Evolutionary conservation across 2,329 filamentous ascomycete species (phyloP), one percentile per base, ranked within the genome.

Genomic region (Hysterium pulicare): DNA sequence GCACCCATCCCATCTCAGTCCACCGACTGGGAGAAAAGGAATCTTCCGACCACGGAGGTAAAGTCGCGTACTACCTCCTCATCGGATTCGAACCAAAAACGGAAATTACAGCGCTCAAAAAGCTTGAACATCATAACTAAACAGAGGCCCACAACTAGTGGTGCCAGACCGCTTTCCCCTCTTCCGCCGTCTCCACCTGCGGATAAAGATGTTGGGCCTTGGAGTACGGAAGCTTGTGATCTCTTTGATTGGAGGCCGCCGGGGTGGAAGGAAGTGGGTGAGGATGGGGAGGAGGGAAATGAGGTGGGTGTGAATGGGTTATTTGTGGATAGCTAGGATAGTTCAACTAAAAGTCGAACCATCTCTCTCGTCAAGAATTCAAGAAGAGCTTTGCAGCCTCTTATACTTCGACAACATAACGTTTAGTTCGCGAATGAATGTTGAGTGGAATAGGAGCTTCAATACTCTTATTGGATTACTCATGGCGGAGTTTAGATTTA

Each of bases 151-250:
- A 28, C 5, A 2, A 26, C 15, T 3, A 21, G 19, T 26, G 20
- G 23, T 24, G 35, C 48, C 50, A 32, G 40, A 24, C 15, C 28
- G 31, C 32, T 28, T 37, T 28, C 39, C 46, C n/a, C 57, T 74
- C 44, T 68, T 71, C 8, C 70, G 69, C 45, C 41, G 10, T 38
- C 41, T 33, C 61, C 59, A 2, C 76, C 78, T 43, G 65, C 65
- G 2, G 75, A 69, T 53, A 74, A 71, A 3, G 78, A 77, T 50
- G 69, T 77, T 13, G 83, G 83, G 2, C 78, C 84, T 0, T 87
- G 84, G 84, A 86, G 82, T 51, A 76, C 73, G 19, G 83, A 87
- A 57, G 83, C 84, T 1, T 73, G 79, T 50, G 84, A 87, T 59
- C 57, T 87, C 35, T 77, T 87, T 48, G 81, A 78, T 55, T 79